phyloP scores from a whole-genome alignment of 2,329 filamentous ascomycete genomes.

The Plenodomus tracheiphilus region DNA sequence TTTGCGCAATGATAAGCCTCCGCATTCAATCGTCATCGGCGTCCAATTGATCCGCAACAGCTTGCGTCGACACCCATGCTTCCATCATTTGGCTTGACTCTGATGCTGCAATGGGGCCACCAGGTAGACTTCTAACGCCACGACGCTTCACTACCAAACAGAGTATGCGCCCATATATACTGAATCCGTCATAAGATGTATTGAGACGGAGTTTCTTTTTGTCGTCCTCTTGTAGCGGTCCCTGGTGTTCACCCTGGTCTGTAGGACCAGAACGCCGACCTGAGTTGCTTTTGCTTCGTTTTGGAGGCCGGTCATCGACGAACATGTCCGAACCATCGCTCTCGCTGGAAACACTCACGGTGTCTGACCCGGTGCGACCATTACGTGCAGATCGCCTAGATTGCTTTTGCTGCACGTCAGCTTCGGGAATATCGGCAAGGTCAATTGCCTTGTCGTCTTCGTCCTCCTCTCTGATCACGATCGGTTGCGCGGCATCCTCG shows the following conservation, averaged over 20 bases:
- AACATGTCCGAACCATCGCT: constrained; percentile 42
- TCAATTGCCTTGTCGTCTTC: constrained; percentile 58
- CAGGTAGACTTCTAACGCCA: constrained; percentile 36
- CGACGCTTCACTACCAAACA: constrained; percentile 86
- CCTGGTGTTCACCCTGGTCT: constrained; percentile 24
- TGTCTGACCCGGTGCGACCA: constrained; percentile 17
- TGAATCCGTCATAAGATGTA: constrained; percentile 92
- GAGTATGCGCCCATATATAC: constrained; percentile 89
- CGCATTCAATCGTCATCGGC: constrained; percentile 36
- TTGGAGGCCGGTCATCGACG: constrained; percentile 17
- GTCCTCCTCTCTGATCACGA: constrained; percentile 59
- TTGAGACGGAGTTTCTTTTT: constrained; percentile 90
- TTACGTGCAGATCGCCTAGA: constrained; percentile 17
- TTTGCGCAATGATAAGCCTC: neutral
- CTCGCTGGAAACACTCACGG: constrained; percentile 23
- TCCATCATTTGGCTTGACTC: constrained; percentile 46
- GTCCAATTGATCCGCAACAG: constrained; percentile 38
- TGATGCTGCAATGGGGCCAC: constrained; percentile 14
- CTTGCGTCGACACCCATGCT: constrained; percentile 49
- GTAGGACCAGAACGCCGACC: constrained; percentile 9
- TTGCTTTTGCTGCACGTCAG: constrained; percentile 15
- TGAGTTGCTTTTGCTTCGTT: constrained; percentile 25
- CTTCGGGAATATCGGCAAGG: constrained; percentile 62
- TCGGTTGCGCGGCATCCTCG: constrained; percentile 50
- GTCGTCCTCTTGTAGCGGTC: constrained; percentile 68